Evolutionary conservation across 257 asterid species (phyloP).

Genomic region (Buddleja alternifolia): DNA sequence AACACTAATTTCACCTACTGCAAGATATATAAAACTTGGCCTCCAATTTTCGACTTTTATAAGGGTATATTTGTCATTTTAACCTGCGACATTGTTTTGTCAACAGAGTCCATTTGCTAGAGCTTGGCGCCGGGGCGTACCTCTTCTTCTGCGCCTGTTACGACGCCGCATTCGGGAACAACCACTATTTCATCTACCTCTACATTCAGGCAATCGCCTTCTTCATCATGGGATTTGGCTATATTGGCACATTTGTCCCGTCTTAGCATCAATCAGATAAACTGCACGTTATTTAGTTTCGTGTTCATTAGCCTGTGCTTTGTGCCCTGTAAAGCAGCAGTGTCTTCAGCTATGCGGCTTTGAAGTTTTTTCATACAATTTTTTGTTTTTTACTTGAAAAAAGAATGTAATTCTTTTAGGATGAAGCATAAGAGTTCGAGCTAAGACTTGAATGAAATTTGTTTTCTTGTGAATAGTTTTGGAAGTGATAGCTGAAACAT

Average conservation of each 20-base stretch:
- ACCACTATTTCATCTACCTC: constrained; percentile 65
- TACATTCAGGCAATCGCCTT: constrained; percentile 71
- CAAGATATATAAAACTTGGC: too few species aligned
- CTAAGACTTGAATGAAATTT: constrained; percentile 43
- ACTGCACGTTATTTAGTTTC: constrained; percentile 21
- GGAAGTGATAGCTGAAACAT: constrained; percentile 3
- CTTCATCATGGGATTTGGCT: constrained; percentile 77
- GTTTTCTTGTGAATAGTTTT: constrained; percentile 44
- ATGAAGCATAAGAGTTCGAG: constrained; percentile 50
- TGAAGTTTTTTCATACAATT: constrained; percentile 22
- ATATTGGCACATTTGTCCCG: constrained; percentile 74
- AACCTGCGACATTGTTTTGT: too few species aligned
- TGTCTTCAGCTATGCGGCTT: constrained; percentile 29
- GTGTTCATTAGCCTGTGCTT: constrained; percentile 7
- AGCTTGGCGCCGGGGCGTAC: constrained; percentile 61
- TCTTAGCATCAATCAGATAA: constrained; percentile 29
- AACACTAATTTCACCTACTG: too few species aligned
- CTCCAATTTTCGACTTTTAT: too few species aligned
- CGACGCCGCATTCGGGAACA: constrained; percentile 64
- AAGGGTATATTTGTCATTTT: too few species aligned
- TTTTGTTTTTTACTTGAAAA: constrained; percentile 39
- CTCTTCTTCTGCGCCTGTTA: constrained; percentile 84
- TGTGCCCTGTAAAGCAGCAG: constrained; percentile 1
- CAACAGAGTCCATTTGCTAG: constrained; percentile 67
- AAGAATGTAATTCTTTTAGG: constrained; percentile 58